A percentile compares a stretch with the other conserved stretches of the same genome.
Conservation (phyloP, 2,329 filamentous ascomycete species). For the Fusarium domesticum region DNA sequence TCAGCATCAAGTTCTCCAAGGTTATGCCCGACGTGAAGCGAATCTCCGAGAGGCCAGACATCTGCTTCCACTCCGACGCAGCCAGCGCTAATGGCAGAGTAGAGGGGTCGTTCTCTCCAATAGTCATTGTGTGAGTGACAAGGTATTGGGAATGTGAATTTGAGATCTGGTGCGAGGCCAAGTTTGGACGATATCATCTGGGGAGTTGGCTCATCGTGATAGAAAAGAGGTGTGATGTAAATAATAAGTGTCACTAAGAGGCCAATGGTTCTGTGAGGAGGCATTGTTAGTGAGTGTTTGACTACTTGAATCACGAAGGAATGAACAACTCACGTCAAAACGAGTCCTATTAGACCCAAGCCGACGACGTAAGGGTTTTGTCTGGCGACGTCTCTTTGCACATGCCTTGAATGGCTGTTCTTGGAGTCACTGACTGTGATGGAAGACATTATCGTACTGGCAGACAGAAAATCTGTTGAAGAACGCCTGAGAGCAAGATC, state of each 20-base stretch:
- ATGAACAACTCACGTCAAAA: conserved; percentile 7
- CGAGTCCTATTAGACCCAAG: conserved; percentile 8
- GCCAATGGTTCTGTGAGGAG: conserved; percentile 5
- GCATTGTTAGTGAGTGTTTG: neutral
- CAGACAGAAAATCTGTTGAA: neutral
- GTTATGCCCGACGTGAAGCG: conserved; percentile 63
- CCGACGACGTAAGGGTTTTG: neutral
- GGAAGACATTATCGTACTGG: neutral
- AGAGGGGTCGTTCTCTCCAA: conserved; percentile 61
- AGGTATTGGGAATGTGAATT: conserved; percentile 42
- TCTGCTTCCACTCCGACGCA: conserved; percentile 67
- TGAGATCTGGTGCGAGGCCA: neutral
- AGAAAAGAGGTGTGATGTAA: conserved; percentile 9
- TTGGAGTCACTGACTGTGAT: neutral
- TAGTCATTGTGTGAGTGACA: conserved; percentile 73
- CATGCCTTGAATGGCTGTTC: neutral
- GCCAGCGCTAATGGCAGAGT: conserved; percentile 57
- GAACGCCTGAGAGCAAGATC: neutral
- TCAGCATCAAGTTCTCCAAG: conserved; percentile 50
- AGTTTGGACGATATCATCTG: neutral
- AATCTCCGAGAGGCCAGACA: conserved; percentile 57
- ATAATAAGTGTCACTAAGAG: conserved; percentile 14
- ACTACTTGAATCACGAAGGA: neutral
- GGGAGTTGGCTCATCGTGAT: neutral
- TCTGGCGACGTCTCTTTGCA: neutral